Evolutionary conservation across 768 basidiomycete species (phyloP).

Genomic region (Phylloporus arenicola): DNA sequence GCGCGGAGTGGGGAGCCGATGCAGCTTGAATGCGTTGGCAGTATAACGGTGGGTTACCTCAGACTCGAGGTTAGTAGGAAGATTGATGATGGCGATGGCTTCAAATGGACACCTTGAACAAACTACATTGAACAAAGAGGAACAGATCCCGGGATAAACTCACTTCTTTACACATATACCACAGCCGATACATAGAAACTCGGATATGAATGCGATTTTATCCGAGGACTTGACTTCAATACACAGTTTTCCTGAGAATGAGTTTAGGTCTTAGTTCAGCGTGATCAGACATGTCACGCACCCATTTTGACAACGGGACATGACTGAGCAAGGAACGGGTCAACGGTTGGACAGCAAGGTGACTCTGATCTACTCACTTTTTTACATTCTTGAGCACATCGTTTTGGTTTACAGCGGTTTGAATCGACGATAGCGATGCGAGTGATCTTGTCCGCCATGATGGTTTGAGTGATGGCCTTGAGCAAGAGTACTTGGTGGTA

Average conservation of each 20-base stretch:
- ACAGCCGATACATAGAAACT: slow-evolving; percentile 98
- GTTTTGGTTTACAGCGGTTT: slow-evolving; percentile 93
- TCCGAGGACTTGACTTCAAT: slow-evolving; percentile 95
- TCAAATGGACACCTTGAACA: slow-evolving; percentile 89
- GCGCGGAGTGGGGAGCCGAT: slow-evolving; percentile 93
- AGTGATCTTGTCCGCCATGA: slow-evolving; percentile 92
- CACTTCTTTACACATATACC: slow-evolving; percentile 99
- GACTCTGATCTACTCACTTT: slow-evolving; percentile 47
- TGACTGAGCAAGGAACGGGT: slow-evolving; percentile 42
- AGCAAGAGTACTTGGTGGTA: background rate
- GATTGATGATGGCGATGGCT: slow-evolving; percentile 97
- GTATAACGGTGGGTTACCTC: slow-evolving; percentile 98
- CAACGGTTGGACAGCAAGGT: slow-evolving; percentile 3
- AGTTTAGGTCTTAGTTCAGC: background rate
- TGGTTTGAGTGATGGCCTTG: slow-evolving; percentile 2
- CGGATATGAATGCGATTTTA: slow-evolving; percentile 98
- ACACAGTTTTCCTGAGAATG: slow-evolving; percentile 78
- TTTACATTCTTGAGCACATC: slow-evolving; percentile 97
- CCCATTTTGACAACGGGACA: slow-evolving; percentile 99
- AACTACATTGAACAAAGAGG: slow-evolving; percentile 1
- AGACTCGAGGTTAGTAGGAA: slow-evolving; percentile 93
- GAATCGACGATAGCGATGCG: slow-evolving; percentile 93
- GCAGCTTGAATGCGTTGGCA: slow-evolving; percentile 98
- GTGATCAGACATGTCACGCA: slow-evolving; percentile 30
- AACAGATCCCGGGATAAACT: slow-evolving; percentile 25